Evolutionary conservation across 768 basidiomycete species (phyloP).

Genomic region (Rhizopogon roseolus): DNA sequence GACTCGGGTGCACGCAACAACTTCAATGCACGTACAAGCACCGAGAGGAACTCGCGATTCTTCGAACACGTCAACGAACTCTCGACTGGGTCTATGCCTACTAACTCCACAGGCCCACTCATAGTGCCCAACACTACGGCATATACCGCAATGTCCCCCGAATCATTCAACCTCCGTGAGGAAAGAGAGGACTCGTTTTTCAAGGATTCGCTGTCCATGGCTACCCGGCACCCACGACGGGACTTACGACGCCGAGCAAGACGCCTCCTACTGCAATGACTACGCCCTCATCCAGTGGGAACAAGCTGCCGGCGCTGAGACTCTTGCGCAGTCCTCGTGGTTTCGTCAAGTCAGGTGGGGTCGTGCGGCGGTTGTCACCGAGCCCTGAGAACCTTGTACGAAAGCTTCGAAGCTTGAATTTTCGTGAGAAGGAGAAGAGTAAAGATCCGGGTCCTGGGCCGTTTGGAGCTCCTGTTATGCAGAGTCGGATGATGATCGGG

Average conservation of each 20-base stretch:
- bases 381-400: conserved; percentile 19
- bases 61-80: conserved; percentile 18
- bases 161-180: background rate
- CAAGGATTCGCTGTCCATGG: conserved; percentile 14
- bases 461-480: conserved; percentile 23
- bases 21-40: background rate
- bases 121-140: conserved; percentile 2
- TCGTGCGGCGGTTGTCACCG: background rate
- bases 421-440: conserved; percentile 12
- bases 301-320: conserved; percentile 26
- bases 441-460: conserved; percentile 13
- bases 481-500: conserved; percentile 23
- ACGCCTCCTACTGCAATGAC: conserved; percentile 9
- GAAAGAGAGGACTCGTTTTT: conserved; percentile 22
- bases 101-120: conserved; percentile 5
- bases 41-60: conserved; percentile 11
- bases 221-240: conserved; percentile 16
- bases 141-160: conserved; percentile 10
- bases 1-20: conserved; percentile 8
- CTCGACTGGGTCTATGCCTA: conserved; percentile 6
- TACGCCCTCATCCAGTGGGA: conserved; percentile 10
- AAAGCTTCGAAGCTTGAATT: conserved; percentile 19
- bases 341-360: conserved; percentile 6
- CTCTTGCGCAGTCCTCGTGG: conserved; percentile 20
- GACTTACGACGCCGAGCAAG: conserved; percentile 21